These are phyloP conservation scores for Boletus subcaerulescens DNA, from an alignment of 768 basidiomycete species.

Conservation along the genomic window DNA sequence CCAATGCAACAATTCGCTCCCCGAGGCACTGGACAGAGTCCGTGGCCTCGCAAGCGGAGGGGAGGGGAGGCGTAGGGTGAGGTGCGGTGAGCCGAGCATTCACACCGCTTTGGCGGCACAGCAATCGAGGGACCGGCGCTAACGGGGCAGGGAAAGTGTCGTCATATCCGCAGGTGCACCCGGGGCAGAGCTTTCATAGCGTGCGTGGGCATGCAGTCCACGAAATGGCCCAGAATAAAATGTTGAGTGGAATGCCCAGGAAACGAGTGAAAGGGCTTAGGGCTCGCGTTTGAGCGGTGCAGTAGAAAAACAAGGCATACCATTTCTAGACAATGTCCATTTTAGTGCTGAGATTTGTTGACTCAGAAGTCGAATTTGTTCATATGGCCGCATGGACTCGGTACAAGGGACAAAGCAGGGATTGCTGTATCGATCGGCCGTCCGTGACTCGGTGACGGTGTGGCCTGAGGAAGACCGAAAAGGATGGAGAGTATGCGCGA, in stretches of 20 bases:
- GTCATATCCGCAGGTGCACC: not conserved
- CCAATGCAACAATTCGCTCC: not conserved
- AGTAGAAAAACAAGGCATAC: constrained; percentile 21
- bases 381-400: not conserved
- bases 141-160: not conserved
- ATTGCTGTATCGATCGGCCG: not conserved
- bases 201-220: not conserved
- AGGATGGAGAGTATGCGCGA: not conserved
- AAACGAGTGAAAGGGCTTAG: not conserved
- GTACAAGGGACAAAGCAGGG: not conserved
- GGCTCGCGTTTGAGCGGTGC: not conserved
- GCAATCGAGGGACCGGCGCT: constrained; percentile 8
- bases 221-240: not conserved
- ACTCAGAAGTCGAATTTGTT: constrained; percentile 6
- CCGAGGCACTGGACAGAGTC: not conserved
- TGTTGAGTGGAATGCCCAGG: not conserved
- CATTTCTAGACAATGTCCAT: constrained; percentile 15
- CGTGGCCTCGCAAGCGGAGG: not conserved
- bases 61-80: constrained; percentile 16
- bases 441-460: not conserved
- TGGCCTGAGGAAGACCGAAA: not conserved
- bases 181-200: constrained; percentile 1
- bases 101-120: constrained; percentile 26
- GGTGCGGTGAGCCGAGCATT: constrained; percentile 14
- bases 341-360: constrained; percentile 5